These are phyloP conservation scores for Mesotaenium endlicherianum DNA, from an alignment of 139 green algal species.

Conservation along the genomic window DNA sequence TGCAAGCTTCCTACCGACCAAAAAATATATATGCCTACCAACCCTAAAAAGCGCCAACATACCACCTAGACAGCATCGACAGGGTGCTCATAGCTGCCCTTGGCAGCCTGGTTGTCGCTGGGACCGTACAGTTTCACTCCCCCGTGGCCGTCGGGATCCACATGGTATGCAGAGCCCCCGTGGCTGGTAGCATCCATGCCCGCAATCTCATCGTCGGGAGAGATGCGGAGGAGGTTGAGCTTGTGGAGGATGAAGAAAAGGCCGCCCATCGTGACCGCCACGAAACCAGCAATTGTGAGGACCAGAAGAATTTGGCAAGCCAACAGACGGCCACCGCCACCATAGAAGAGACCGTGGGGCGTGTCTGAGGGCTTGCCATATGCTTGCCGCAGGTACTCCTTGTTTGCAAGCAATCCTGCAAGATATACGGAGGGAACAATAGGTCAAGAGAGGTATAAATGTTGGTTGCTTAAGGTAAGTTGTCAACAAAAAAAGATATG, in stretches of 20 bases:
- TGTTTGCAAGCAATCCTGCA: slow-evolving; percentile 57
- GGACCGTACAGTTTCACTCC: slow-evolving; percentile 19
- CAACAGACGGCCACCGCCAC: slow-evolving; percentile 54
- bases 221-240: slow-evolving; percentile 53
- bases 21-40: no score
- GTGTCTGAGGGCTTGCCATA: slow-evolving; percentile 17
- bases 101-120: background rate
- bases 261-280: slow-evolving; percentile 54
- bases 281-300: slow-evolving; percentile 67
- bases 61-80: no score
- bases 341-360: slow-evolving; percentile 53
- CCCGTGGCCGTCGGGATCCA: background rate
- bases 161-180: slow-evolving; percentile 51
- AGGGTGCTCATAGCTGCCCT: no score
- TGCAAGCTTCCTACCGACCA: no score
- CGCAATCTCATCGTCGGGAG: slow-evolving; percentile 53
- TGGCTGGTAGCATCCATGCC: slow-evolving; percentile 63
- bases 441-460: background rate
- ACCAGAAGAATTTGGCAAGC: slow-evolving; percentile 63
- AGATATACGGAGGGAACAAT: slow-evolving; percentile 24
- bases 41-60: no score
- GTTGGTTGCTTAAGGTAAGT: background rate
- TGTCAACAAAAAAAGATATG: no score
- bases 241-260: slow-evolving; percentile 73
- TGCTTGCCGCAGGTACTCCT: slow-evolving; percentile 55